Evolutionary conservation across 805 yeast species (phyloP), one percentile per base, ranked within the genome.

Genomic region (Metschnikowia aberdeeniae): DNA sequence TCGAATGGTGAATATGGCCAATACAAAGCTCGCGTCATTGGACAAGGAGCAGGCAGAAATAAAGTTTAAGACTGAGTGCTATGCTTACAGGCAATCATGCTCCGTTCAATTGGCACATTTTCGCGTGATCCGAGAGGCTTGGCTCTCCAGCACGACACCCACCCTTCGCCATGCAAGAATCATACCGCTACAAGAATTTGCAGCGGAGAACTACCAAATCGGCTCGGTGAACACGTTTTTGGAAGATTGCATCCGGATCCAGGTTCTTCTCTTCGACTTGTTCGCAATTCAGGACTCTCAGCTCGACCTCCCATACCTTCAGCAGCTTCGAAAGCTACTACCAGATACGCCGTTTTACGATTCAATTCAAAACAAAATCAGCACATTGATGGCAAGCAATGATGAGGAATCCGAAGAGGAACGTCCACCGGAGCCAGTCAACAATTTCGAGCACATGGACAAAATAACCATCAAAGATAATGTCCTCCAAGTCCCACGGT

Each of bases 291-390:
- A 36, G n/a, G 42, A 46, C 36, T 45, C 45, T 3, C 34, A 40
- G 7, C 24, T 47, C 5, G 40, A 45, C 32, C 46, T 61, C 6
- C 62, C 63, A 11, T 54, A 56, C 35, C 43, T 60, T n/a, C 40
- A 39, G 1, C 47, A 54, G 13, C 42, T 61, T 1, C 14, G 51
- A 19, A 50, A 49, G 27, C 50, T 61, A 1, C 49, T 67, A 5
- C 69, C 65, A 6, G 45, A 44, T 41, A 5, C 51, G 29, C 19
- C 47, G 54, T 51, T 66, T 56, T 51, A 47, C 47, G 62, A 67
- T 34, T 52, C 67, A 19, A 62, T 71, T 4, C 66, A 64, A 40
- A 57, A 57, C 34, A 68, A 67, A 44, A 70, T 68, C 49, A 48
- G 55, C 40, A 49, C 59, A 38, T 55, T 70, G 51, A 36, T 58